Conservation (phyloP, 208 protist genomes). For the Trypanosoma melophagium region DNA sequence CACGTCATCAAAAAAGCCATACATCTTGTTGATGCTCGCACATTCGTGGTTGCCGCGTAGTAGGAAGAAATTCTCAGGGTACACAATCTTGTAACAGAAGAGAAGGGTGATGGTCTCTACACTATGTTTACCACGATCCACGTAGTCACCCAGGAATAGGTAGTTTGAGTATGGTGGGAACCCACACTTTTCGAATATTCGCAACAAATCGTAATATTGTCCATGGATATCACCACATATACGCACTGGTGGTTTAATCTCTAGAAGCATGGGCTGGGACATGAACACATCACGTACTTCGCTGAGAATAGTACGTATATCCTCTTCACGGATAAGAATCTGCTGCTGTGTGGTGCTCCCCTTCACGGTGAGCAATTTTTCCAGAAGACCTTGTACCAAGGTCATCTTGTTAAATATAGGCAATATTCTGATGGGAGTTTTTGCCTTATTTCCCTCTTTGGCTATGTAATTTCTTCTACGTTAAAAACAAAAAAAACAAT, state of each 20-base stretch:
- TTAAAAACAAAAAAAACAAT: no score
- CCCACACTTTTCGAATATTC: conserved; percentile 98
- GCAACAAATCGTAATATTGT: conserved; percentile 98
- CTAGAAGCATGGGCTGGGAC: conserved; percentile 87
- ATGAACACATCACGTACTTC: conserved; percentile 87
- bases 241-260: conserved; percentile 84
- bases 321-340: conserved; percentile 82
- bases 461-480: no score
- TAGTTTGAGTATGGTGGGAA: conserved; percentile 99
- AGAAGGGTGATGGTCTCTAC: no score
- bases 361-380: conserved; percentile 52
- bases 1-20: no score
- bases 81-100: no score
- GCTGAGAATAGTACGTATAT: conserved; percentile 69
- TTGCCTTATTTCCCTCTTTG: no score
- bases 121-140: no score
- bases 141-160: conserved; percentile 98
- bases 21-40: no score
- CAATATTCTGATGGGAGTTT: no score
- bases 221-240: conserved; percentile 98
- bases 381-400: conserved; percentile 36
- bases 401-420: conserved; percentile 25
- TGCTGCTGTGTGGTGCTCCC: conserved; percentile 59
- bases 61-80: no score
- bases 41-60: no score